Conservation (phyloP, 2,329 filamentous ascomycete species). For the Harringtonia lauricola region DNA sequence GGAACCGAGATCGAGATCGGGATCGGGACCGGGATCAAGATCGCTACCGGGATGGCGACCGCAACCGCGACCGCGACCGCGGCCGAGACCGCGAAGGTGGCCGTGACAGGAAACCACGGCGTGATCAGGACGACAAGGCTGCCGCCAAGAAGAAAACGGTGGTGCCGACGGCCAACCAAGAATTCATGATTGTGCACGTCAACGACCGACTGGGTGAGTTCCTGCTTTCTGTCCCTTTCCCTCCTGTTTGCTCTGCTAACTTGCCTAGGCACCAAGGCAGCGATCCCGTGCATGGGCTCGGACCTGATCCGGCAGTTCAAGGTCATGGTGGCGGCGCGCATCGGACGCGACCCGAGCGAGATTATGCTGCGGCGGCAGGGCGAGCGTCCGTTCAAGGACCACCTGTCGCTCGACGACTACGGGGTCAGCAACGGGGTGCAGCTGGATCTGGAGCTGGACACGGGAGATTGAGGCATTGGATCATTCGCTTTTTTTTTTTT, state of each 20-base stretch:
- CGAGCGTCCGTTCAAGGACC: slow-evolving; percentile 87
- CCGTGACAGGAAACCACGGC: slow-evolving; percentile 14
- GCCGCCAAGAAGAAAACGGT: slow-evolving; percentile 39
- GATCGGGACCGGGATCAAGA: slow-evolving; percentile 21
- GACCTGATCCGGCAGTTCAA: slow-evolving; percentile 84
- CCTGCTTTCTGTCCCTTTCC: not conserved
- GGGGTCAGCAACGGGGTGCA: slow-evolving; percentile 85
- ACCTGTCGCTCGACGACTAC: slow-evolving; percentile 80
- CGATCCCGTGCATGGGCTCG: slow-evolving; percentile 77
- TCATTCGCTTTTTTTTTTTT: not conserved
- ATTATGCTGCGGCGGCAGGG: slow-evolving; percentile 88
- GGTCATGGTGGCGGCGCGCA: slow-evolving; percentile 78
- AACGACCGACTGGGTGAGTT: slow-evolving; percentile 68
- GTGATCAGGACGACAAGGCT: slow-evolving; percentile 6
- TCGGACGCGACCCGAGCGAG: slow-evolving; percentile 81
- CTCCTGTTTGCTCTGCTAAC: not conserved
- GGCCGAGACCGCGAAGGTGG: slow-evolving; percentile 15
- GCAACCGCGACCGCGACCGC: slow-evolving; percentile 18
- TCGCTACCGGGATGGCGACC: slow-evolving; percentile 14
- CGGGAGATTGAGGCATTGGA: slow-evolving; percentile 35
- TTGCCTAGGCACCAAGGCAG: slow-evolving; percentile 63
- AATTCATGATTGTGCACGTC: slow-evolving; percentile 77
- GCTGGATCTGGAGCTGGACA: slow-evolving; percentile 51
- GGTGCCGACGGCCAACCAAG: slow-evolving; percentile 2
- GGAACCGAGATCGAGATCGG: slow-evolving; percentile 15